Evolutionary conservation across 495 filamentous ascomycete genomes (phyloP), one percentile per base, ranked within the genome.

Genomic region (Emericellopsis terricola): DNA sequence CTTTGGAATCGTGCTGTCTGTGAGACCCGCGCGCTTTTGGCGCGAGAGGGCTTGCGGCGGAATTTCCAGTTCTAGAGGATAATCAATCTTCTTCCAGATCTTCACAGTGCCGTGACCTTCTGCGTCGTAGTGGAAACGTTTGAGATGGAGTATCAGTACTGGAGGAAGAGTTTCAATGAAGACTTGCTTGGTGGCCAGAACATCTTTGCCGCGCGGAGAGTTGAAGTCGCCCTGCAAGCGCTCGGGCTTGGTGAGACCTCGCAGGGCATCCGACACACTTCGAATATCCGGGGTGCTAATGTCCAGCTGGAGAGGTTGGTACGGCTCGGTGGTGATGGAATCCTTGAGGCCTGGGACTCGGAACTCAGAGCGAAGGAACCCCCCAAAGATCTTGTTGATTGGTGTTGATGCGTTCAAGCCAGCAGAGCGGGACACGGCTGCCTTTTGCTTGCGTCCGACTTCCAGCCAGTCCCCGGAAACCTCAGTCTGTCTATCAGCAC

Each of bases 1-100:
- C 48, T 73, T 77, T 1, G 82, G 81, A 20, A 76, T 29, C 7
- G 42, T 40, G 17, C 73, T 70, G 23, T 78, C 71, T 13, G 62
- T 58, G 21, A 69, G 57, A 4, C 56, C 60, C 37, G 73, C 76
- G 29, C 85, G 72, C 44, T 71, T 76, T 37, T 73, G 66, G 14
- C 72, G 69, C 4, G 82, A 77, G 52, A 97, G 79, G n/a, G 89
- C 77, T 48, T 96, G 91, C 18, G 76, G 76, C 1, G 89, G 89
- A 41, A 97, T 83, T 50, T 94, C 89, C 24, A 96, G 68, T 44
- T 94, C 84, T 10, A 96, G 63, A 0, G 89, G 89, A 46, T 97
- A 96, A 23, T 82, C 87, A 43, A 97, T 65, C 56, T 85, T 87
- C 62, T 94, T 97, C 87, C 87, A 96, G 39, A 96, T 92, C 56